Conservation (phyloP, 108 stramenopile genomes). For the Skeletonema grethae region DNA sequence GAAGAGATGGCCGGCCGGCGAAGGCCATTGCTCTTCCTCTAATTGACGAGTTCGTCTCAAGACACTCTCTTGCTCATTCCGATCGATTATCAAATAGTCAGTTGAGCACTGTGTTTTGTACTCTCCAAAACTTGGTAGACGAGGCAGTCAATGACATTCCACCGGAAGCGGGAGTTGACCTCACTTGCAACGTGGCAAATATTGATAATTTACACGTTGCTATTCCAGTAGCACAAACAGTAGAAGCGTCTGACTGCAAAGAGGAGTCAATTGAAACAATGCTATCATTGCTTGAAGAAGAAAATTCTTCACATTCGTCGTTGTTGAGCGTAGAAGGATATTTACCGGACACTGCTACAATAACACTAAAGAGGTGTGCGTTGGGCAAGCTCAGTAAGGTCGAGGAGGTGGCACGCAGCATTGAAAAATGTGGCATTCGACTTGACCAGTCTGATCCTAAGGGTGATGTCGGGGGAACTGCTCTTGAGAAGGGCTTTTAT, state of each 20-base stretch:
- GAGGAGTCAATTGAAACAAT: conserved; percentile 88
- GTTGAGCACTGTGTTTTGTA: conserved; percentile 53
- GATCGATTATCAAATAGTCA: conserved; percentile 71
- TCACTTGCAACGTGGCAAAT: conserved; percentile 15
- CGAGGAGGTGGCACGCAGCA: conserved; percentile 62
- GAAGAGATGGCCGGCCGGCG: conserved; percentile 89
- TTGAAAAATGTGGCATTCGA: conserved; percentile 57
- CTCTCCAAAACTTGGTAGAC: conserved; percentile 42
- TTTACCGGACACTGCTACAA: conserved; percentile 61
- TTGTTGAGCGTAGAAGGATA: conserved; percentile 74
- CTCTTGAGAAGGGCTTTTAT: conserved; percentile 59
- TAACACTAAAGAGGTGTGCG: conserved; percentile 69
- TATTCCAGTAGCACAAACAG: conserved; percentile 55
- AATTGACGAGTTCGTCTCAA: conserved; percentile 66
- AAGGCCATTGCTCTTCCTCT: conserved; percentile 79
- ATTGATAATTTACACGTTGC: conserved; percentile 56
- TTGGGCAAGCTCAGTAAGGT: conserved; percentile 66
- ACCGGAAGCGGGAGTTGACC: conserved; percentile 31
- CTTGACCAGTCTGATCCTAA: conserved; percentile 22
- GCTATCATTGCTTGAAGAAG: conserved; percentile 73
- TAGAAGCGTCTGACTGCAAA: conserved; percentile 72
- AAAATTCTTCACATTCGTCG: conserved; percentile 37
- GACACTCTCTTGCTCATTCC: conserved; percentile 81
- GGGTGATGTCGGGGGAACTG: conserved; percentile 42
- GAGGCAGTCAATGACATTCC: conserved; percentile 46